Conservation (phyloP, 1,284 basidiomycete species). For the Moniliella sp. region DNA sequence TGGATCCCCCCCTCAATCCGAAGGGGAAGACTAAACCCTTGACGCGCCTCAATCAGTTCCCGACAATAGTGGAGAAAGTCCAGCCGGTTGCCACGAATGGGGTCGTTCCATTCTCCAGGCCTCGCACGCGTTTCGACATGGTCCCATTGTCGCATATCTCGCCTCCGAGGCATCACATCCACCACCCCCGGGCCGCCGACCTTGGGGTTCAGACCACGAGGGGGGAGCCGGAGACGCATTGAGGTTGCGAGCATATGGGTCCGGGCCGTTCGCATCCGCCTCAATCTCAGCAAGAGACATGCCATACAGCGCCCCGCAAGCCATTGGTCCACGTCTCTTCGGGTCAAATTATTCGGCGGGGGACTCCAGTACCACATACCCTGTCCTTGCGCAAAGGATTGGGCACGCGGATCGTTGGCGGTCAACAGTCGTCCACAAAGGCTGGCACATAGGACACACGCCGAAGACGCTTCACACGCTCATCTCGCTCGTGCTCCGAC, state of each 20-base stretch:
- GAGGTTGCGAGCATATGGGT: constrained; percentile 1
- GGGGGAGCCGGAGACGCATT: background rate
- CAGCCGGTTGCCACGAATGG: constrained; percentile 7
- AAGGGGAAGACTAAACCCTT: constrained; percentile 13
- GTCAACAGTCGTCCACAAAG: constrained; percentile 11
- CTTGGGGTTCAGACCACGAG: background rate
- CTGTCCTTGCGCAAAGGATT: constrained; percentile 14
- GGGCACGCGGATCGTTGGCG: constrained; percentile 17
- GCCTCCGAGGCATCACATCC: background rate
- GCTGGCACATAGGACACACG: constrained; percentile 12
- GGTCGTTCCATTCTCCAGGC: constrained; percentile 11
- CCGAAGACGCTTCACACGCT: constrained; percentile 6
- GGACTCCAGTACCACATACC: constrained; percentile 18
- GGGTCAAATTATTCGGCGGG: constrained; percentile 9
- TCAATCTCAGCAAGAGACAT: constrained; percentile 13
- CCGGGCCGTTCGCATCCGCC: constrained; percentile 6
- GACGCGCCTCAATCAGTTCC: constrained; percentile 20
- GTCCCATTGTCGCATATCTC: constrained; percentile 5
- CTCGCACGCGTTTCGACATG: constrained; percentile 6
- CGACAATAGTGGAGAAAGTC: constrained; percentile 17
- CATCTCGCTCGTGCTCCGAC: background rate
- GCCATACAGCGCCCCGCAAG: constrained; percentile 23
- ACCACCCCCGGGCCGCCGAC: constrained; percentile 1
- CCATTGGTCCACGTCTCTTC: constrained; percentile 23
- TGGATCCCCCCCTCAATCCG: too few species aligned